These are phyloP conservation scores for Pyricularia grisea DNA, from an alignment of 2,329 filamentous ascomycete genomes.

Conservation along the genomic window DNA sequence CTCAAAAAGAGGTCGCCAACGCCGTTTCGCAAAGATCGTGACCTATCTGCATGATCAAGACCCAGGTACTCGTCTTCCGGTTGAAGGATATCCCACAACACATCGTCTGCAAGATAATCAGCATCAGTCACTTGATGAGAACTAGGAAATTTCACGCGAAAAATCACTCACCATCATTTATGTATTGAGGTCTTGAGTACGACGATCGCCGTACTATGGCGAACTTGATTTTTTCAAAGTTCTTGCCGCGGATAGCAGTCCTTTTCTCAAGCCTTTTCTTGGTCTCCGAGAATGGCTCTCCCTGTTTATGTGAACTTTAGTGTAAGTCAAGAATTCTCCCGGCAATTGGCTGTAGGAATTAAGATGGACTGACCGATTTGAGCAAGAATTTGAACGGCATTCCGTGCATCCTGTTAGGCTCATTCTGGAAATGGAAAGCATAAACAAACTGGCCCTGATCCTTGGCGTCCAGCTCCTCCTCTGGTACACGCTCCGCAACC, in stretches of 20 bases:
- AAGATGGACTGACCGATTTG: slow-evolving; percentile 52
- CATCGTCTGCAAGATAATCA: slow-evolving; percentile 35
- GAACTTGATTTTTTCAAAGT: slow-evolving; percentile 98
- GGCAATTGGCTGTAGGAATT: not conserved
- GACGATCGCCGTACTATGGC: slow-evolving; percentile 63
- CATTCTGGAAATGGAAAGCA: slow-evolving; percentile 88
- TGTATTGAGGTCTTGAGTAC: slow-evolving; percentile 71
- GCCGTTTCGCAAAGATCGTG: slow-evolving; percentile 48
- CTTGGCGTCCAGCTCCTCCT: slow-evolving; percentile 55
- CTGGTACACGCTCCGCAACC: slow-evolving; percentile 71
- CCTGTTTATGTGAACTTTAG: slow-evolving; percentile 31
- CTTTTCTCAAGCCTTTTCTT: slow-evolving; percentile 90
- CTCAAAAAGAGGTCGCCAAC: slow-evolving; percentile 53
- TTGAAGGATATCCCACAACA: slow-evolving; percentile 42
- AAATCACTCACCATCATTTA: slow-evolving; percentile 68
- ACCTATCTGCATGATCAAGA: slow-evolving; percentile 56
- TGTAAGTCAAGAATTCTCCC: slow-evolving; percentile 7
- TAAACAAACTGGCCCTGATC: slow-evolving; percentile 54
- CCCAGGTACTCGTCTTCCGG: slow-evolving; percentile 54
- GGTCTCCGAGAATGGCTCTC: slow-evolving; percentile 80
- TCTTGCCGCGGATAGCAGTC: slow-evolving; percentile 93
- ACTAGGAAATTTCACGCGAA: slow-evolving; percentile 4
- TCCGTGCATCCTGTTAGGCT: slow-evolving; percentile 74
- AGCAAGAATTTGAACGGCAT: slow-evolving; percentile 87
- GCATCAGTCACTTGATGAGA: not conserved